Evolutionary conservation across 495 filamentous ascomycete genomes (phyloP).

Genomic region (Penicillium pulvis): DNA sequence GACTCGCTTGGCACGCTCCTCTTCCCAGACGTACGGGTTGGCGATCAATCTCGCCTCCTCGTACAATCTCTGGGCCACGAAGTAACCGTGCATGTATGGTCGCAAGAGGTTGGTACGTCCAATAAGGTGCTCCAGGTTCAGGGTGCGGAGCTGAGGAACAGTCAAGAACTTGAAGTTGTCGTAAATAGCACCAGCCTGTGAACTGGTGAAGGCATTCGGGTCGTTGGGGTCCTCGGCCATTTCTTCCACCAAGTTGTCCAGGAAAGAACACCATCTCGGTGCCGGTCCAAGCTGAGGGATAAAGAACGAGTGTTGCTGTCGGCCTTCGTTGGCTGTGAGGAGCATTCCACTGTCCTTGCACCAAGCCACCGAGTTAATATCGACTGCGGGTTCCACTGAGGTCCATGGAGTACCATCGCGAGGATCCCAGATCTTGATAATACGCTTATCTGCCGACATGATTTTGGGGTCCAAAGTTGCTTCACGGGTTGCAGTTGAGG

Average conservation of each 20-base stretch:
- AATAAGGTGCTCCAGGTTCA: constrained; percentile 84
- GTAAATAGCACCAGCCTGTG: constrained; percentile 71
- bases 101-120: constrained; percentile 83
- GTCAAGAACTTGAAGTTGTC: constrained; percentile 99
- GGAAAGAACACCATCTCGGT: constrained; percentile 92
- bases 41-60: constrained; percentile 91
- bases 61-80: constrained; percentile 88
- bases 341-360: constrained; percentile 88
- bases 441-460: constrained; percentile 86
- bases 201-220: constrained; percentile 60
- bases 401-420: constrained; percentile 84
- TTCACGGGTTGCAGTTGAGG: constrained; percentile 62
- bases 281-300: constrained; percentile 92
- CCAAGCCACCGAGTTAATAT: constrained; percentile 90
- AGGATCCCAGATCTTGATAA: constrained; percentile 96
- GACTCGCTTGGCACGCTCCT: constrained; percentile 82
- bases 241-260: constrained; percentile 96
- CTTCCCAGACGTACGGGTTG: constrained; percentile 89
- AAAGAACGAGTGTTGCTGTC: constrained; percentile 91
- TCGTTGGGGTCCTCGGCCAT: constrained; percentile 85
- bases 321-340: constrained; percentile 92
- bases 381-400: constrained; percentile 90
- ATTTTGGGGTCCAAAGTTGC: constrained; percentile 77
- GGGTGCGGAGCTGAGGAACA: constrained; percentile 71
- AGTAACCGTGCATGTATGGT: constrained; percentile 99